Evolutionary conservation across 192 early-diverging fungal species (phyloP).

Genomic region (Neocallimastix lanati): DNA sequence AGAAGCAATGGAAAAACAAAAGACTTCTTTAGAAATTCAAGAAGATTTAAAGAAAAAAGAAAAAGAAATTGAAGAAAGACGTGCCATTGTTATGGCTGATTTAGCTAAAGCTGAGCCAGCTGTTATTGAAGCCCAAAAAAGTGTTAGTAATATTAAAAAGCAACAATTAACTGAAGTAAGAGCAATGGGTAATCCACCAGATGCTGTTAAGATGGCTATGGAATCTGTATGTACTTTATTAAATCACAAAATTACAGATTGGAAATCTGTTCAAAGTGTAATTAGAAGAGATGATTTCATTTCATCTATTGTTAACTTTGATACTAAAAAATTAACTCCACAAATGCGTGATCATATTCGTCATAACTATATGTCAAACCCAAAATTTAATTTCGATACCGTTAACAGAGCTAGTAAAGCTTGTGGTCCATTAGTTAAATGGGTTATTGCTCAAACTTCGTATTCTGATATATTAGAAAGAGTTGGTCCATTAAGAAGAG

Average conservation of each 20-base stretch:
- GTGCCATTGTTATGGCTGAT: constrained; percentile 63
- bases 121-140: constrained; percentile 81
- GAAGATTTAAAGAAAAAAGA: constrained; percentile 54
- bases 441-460: constrained; percentile 93
- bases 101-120: constrained; percentile 93
- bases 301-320: constrained; percentile 83
- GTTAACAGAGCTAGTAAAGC: constrained; percentile 96
- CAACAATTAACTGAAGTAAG: constrained; percentile 93
- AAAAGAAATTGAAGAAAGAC: constrained; percentile 58
- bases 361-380: constrained; percentile 55
- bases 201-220: constrained; percentile 88
- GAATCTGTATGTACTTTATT: constrained; percentile 91
- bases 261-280: constrained; percentile 80
- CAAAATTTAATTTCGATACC: constrained; percentile 79
- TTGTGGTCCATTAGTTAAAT: constrained; percentile 93
- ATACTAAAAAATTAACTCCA: constrained; percentile 74
- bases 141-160: constrained; percentile 88
- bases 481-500: constrained; percentile 84
- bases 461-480: constrained; percentile 83
- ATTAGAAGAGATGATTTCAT: constrained; percentile 96
- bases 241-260: constrained; percentile 63
- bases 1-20: constrained; percentile 77
- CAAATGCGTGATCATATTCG: constrained; percentile 64
- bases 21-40: constrained; percentile 60
- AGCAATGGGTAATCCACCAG: constrained; percentile 90